These are phyloP conservation scores for Penicillium cosmopolitanum DNA, from an alignment of 495 filamentous ascomycete species.

Conservation along the genomic window DNA sequence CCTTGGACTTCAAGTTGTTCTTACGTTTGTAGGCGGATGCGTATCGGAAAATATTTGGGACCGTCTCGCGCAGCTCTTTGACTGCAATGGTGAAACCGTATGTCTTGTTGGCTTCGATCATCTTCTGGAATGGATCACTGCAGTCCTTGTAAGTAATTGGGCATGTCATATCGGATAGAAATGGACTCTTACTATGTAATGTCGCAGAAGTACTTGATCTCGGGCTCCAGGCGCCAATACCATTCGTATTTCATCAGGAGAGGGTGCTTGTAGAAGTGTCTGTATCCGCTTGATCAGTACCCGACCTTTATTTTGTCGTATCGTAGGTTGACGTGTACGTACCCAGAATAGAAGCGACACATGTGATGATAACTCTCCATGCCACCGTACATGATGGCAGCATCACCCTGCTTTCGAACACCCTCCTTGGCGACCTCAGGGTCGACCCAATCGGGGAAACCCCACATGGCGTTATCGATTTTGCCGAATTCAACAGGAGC, in stretches of 20 bases:
- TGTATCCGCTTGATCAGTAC: conserved; percentile 38
- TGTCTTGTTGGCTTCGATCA: conserved; percentile 92
- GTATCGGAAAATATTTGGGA: conserved; percentile 98
- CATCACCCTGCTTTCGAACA: conserved; percentile 93
- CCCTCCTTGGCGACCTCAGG: conserved; percentile 91
- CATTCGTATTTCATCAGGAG: conserved; percentile 96
- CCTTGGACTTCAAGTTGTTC: conserved; percentile 88
- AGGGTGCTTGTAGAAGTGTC: conserved; percentile 97
- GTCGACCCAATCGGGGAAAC: conserved; percentile 96
- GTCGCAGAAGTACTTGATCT: conserved; percentile 99
- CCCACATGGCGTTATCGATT: conserved; percentile 91
- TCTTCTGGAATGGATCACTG: conserved; percentile 93
- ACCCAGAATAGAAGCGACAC: conserved; percentile 99
- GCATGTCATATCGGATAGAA: not conserved
- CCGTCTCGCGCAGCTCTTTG: conserved; percentile 96
- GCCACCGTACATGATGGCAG: conserved; percentile 99
- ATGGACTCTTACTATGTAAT: conserved; percentile 87
- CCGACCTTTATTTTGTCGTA: conserved; percentile 10
- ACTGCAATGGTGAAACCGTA: conserved; percentile 99
- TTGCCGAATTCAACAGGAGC: conserved; percentile 88
- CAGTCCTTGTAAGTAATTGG: conserved; percentile 29
- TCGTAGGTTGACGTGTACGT: conserved; percentile 22
- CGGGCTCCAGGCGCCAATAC: conserved; percentile 99
- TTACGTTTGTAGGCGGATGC: conserved; percentile 98
- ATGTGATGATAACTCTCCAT: conserved; percentile 99